Evolutionary conservation across 306 rosid genomes (phyloP).

Genomic region (Begonia peltatifolia): DNA sequence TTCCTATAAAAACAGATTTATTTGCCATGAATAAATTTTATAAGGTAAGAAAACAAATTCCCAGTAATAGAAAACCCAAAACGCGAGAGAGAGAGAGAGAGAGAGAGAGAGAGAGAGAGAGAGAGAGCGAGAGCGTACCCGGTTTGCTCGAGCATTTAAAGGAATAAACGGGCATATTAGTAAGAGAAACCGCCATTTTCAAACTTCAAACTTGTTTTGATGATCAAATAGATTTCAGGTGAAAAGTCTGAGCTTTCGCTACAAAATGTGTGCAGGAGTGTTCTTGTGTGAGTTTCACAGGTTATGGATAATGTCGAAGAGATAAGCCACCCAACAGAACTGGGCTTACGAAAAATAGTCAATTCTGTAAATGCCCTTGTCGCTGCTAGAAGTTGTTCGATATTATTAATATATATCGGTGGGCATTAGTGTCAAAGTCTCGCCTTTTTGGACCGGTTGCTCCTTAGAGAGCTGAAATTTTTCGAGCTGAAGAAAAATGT

Average conservation of each 20-base stretch:
- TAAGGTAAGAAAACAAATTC: neutral
- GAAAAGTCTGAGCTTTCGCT: neutral
- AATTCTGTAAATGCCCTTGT: too few species aligned
- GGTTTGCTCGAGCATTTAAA: conserved; percentile 47
- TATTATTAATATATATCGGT: too few species aligned
- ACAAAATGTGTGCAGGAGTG: too few species aligned
- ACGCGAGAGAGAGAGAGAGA: neutral
- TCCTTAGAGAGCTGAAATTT: conserved; percentile 7
- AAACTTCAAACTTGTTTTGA: neutral
- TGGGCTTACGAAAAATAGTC: too few species aligned
- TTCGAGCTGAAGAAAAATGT: conserved; percentile 28
- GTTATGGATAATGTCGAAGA: too few species aligned
- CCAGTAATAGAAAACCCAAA: conserved; percentile 5
- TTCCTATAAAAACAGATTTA: conserved; percentile 21
- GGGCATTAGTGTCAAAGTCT: too few species aligned
- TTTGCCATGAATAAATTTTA: too few species aligned
- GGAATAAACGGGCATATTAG: conserved; percentile 42
- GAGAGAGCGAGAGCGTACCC: conserved; percentile 29
- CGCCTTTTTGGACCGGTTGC: too few species aligned
- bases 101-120: conserved; percentile 9
- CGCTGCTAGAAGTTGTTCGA: too few species aligned
- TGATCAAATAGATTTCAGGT: neutral
- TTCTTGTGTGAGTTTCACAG: too few species aligned
- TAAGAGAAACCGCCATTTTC: conserved; percentile 47
- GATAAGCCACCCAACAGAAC: too few species aligned